Conservation (phyloP, 805 yeast genomes). For the Zygotorulaspora sp. region DNA sequence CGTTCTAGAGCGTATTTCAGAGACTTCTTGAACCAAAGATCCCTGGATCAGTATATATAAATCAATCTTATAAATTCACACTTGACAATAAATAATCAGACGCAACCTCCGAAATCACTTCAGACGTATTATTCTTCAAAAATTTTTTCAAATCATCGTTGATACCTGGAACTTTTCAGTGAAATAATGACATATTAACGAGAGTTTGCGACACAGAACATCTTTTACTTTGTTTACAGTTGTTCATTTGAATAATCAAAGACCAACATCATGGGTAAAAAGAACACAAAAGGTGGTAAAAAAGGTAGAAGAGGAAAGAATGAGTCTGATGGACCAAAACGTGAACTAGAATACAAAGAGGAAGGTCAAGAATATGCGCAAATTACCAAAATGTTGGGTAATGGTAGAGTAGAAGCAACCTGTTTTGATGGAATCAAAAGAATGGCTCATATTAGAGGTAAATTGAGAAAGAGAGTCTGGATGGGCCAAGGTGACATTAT, state of each 20-base stretch:
- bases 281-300: constrained; percentile 65
- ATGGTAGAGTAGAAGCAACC: constrained; percentile 90
- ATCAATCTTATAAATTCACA: not conserved
- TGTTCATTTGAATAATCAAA: no score
- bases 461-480: constrained; percentile 99
- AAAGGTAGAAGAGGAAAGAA: constrained; percentile 98
- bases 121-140: no score
- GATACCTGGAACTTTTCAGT: no score
- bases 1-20: constrained; percentile 35
- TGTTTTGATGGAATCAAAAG: constrained; percentile 94
- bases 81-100: not conserved
- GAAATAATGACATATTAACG: no score
- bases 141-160: no score
- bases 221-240: no score
- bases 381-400: constrained; percentile 96
- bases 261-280: constrained; percentile 33
- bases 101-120: no score
- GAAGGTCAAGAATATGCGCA: constrained; percentile 99
- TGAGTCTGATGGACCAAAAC: constrained; percentile 82
- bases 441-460: constrained; percentile 98
- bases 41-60: not conserved
- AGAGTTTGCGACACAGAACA: no score
- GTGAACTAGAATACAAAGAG: constrained; percentile 87
- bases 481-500: constrained; percentile 98
- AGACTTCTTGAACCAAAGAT: no score